These are phyloP conservation scores for Penicillium soppii DNA, from an alignment of 495 filamentous ascomycete genomes.

Conservation along the genomic window DNA sequence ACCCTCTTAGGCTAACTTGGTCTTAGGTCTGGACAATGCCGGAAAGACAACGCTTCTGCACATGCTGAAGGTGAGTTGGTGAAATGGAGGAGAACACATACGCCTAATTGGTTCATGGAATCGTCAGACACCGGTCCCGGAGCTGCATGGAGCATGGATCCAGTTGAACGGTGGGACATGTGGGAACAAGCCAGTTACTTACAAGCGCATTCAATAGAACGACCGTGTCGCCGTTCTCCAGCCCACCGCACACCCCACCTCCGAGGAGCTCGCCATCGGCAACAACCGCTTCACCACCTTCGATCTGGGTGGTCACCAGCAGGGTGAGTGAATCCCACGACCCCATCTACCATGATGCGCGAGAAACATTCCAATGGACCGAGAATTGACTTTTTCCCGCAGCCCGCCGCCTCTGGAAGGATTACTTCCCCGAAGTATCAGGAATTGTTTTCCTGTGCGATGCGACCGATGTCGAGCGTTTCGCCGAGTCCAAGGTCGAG, in stretches of 20 bases:
- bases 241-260: slow-evolving; percentile 88
- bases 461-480: slow-evolving; percentile 92
- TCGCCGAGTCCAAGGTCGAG: slow-evolving; percentile 92
- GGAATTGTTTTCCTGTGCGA: slow-evolving; percentile 98
- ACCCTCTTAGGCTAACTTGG: no score
- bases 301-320: slow-evolving; percentile 94
- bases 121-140: neutral
- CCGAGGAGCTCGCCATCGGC: slow-evolving; percentile 94
- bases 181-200: slow-evolving; percentile 6
- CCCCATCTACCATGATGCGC: neutral
- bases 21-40: slow-evolving; percentile 96
- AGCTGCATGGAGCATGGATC: neutral
- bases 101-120: no score
- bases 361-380: no score
- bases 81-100: no score
- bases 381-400: neutral
- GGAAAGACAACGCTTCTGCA: slow-evolving; percentile 93
- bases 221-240: slow-evolving; percentile 91
- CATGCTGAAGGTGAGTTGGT: slow-evolving; percentile 78
- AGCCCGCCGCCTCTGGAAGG: slow-evolving; percentile 97
- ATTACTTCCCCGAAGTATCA: slow-evolving; percentile 98
- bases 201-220: slow-evolving; percentile 55
- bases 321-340: slow-evolving; percentile 58
- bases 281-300: slow-evolving; percentile 97
- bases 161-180: neutral